phyloP scores from a whole-genome alignment of 129 eudicot species.

The Ambrosia artemisiifolia region DNA sequence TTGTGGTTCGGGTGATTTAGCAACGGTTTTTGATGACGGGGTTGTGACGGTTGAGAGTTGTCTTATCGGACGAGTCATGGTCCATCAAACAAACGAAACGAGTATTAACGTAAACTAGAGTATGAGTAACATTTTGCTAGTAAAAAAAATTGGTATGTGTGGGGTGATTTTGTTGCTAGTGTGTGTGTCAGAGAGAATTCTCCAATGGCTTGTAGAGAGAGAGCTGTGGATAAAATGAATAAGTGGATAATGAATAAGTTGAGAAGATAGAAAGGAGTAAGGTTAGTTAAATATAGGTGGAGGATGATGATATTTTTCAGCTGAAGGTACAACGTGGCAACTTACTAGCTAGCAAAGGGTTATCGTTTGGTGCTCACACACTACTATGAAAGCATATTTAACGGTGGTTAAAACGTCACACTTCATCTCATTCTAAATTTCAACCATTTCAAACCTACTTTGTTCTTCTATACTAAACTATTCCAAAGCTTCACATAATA shows the following conservation, averaged over 20 bases:
- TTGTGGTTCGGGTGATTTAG: constrained; percentile 36
- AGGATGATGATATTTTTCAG: background rate
- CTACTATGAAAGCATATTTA: too few relatives aligned
- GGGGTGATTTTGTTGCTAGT: background rate
- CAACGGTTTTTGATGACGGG: constrained; percentile 23
- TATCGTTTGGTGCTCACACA: background rate
- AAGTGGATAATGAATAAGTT: background rate
- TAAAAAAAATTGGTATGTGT: background rate
- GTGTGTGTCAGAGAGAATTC: background rate
- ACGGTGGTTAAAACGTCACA: too few relatives aligned
- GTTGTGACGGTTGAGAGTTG: constrained; percentile 23
- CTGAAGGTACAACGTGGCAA: constrained; percentile 26
- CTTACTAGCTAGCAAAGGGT: constrained; percentile 9
- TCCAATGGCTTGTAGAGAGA: constrained; percentile 11
- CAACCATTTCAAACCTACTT: too few relatives aligned
- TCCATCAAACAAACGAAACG: constrained; percentile 12
- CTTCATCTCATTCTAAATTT: too few relatives aligned
- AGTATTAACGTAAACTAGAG: too few relatives aligned
- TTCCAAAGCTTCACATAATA: too few relatives aligned
- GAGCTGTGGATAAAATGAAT: constrained; percentile 14
- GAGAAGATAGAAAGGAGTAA: constrained; percentile 8
- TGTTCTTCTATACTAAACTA: too few relatives aligned
- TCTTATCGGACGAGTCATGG: constrained; percentile 40
- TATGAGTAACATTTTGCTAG: too few relatives aligned
- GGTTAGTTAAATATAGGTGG: constrained; percentile 22